Percentiles rank a stretch among this genome's conserved stretches.
These are phyloP conservation scores for Didymella keratinophila DNA, from an alignment of 2,329 filamentous ascomycete species.

Conservation along the genomic window DNA sequence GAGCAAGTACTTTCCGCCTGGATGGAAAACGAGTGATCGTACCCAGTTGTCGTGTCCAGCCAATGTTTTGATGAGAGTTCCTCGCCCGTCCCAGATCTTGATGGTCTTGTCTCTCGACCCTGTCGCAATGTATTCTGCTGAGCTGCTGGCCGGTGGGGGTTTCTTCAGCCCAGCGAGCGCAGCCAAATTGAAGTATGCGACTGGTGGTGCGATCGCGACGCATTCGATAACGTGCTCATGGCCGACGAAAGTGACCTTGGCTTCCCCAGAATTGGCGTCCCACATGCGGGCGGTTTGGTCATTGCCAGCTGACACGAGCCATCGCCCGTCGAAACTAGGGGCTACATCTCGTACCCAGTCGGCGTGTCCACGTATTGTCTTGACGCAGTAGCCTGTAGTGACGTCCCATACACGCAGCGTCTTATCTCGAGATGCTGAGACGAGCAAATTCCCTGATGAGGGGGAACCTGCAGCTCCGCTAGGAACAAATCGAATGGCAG, in stretches of 20 bases:
- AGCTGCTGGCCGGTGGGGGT: constrained; percentile 73
- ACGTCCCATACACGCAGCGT: constrained; percentile 91
- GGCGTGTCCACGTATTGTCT: constrained; percentile 83
- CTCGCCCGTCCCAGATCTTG: constrained; percentile 85
- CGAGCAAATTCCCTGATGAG: constrained; percentile 82
- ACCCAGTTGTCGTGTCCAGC: constrained; percentile 96
- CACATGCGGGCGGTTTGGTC: constrained; percentile 84
- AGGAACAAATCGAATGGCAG: constrained; percentile 85
- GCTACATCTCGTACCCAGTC: constrained; percentile 93
- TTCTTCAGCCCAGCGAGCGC: constrained; percentile 83
- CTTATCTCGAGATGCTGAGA: constrained; percentile 85
- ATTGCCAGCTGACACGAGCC: constrained; percentile 81
- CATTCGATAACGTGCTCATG: constrained; percentile 90
- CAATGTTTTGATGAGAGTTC: constrained; percentile 83
- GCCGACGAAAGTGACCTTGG: constrained; percentile 80
- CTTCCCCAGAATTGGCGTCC: constrained; percentile 80
- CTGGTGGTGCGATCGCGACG: constrained; percentile 82
- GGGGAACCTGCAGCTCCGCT: constrained; percentile 80
- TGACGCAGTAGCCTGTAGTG: constrained; percentile 89
- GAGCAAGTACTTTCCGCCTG: constrained; percentile 87
- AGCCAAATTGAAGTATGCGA: constrained; percentile 79
- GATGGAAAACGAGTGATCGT: constrained; percentile 84
- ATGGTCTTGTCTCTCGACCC: constrained; percentile 91
- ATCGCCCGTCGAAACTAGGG: constrained; percentile 83
- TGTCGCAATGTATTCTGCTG: constrained; percentile 88